A percentile compares a stretch with the other conserved stretches of the same genome.
Evolutionary conservation across 169 alveolate genomes (phyloP).

Genomic region (Cryptosporidium andersoni): DNA sequence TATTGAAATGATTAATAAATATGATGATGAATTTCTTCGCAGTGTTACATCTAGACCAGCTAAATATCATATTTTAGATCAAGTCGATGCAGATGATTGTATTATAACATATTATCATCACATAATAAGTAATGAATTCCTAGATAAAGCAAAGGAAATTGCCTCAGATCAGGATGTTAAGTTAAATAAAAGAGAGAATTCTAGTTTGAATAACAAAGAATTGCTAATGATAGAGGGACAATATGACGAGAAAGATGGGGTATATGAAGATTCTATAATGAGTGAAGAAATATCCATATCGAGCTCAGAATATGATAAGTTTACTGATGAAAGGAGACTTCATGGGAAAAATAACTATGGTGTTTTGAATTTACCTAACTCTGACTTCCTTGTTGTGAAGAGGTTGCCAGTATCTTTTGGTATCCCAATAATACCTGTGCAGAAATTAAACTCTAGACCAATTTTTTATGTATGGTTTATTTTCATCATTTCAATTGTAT

Average conservation of each 20-base stretch:
- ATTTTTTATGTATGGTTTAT: conserved; percentile 32
- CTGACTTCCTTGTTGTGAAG: conserved; percentile 17
- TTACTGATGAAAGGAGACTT: not conserved
- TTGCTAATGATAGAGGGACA: not conserved
- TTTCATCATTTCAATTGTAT: not conserved
- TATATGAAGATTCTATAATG: conserved; percentile 12
- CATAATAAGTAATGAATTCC: conserved; percentile 33
- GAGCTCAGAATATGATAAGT: too few species aligned
- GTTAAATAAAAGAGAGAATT: too few species aligned
- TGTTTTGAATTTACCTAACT: conserved; percentile 24
- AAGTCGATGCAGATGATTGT: conserved; percentile 30
- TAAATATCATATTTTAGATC: conserved; percentile 23
- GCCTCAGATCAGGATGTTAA: not conserved
- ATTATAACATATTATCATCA: conserved; percentile 40
- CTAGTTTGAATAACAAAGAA: too few species aligned
- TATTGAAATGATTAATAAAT: not conserved
- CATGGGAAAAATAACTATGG: not conserved
- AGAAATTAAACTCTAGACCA: conserved; percentile 29
- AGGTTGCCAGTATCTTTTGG: conserved; percentile 46
- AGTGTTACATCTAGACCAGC: conserved; percentile 27
- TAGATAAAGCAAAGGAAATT: conserved; percentile 30
- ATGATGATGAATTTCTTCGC: conserved; percentile 27
- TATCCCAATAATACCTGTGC: conserved; percentile 26
- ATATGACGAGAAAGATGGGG: conserved; percentile 11
- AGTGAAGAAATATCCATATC: conserved; percentile 12